These are phyloP conservation scores for Starmerella sp. DNA, from an alignment of 805 yeast species.

Conservation along the genomic window DNA sequence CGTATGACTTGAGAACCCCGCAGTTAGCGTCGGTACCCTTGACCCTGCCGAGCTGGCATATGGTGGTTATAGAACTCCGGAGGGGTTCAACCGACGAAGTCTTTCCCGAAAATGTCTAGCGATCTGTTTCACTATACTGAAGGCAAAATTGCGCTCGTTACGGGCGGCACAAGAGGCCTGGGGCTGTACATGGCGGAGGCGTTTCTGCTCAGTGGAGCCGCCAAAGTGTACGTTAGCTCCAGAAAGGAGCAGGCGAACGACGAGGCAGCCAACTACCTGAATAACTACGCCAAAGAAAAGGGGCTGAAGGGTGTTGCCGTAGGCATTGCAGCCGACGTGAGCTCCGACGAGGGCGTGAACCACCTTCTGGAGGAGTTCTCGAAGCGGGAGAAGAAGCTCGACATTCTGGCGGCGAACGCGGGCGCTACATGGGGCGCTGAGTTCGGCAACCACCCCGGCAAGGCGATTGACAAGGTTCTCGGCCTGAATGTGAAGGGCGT, in stretches of 20 bases:
- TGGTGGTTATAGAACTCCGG: too few relatives aligned
- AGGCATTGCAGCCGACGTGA: conserved; percentile 48
- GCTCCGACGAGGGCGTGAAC: conserved; percentile 39
- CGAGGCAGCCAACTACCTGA: conserved; percentile 38
- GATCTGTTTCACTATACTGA: conserved; percentile 32
- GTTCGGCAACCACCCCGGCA: conserved; percentile 47
- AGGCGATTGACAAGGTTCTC: conserved; percentile 52
- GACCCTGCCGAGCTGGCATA: background rate
- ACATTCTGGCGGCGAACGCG: conserved; percentile 63
- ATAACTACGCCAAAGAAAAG: conserved; percentile 22
- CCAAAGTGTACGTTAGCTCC: conserved; percentile 50
- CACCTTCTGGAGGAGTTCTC: conserved; percentile 33
- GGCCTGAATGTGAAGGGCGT: conserved; percentile 58
- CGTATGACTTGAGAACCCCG: too few relatives aligned
- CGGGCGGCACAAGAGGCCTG: conserved; percentile 69
- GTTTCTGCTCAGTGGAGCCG: conserved; percentile 49
- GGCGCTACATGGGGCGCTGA: conserved; percentile 73
- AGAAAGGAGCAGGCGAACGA: conserved; percentile 52
- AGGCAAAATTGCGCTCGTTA: conserved; percentile 54
- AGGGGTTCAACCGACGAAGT: background rate
- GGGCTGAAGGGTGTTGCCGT: conserved; percentile 29
- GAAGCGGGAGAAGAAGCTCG: conserved; percentile 36
- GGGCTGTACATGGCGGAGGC: conserved; percentile 61
- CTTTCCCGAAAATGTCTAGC: background rate
- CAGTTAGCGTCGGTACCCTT: background rate